Evolutionary conservation across 805 yeast species (phyloP).

Genomic region (Trichomonascus vanleenenianus): DNA sequence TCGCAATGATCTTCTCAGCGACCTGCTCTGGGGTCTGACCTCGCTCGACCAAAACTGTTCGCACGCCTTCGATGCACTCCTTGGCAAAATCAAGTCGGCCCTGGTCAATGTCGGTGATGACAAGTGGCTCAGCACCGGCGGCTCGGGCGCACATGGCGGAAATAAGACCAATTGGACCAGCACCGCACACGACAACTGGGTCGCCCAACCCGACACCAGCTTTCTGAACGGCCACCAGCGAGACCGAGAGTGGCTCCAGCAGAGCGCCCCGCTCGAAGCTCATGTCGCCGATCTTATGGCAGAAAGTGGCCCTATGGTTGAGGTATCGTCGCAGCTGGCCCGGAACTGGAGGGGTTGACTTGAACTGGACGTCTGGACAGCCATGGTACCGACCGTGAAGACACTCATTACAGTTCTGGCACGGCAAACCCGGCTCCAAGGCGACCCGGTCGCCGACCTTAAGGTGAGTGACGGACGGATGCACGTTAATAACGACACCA

Average conservation of each 20-base stretch:
- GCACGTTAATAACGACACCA: constrained; percentile 40
- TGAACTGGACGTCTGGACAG: constrained; percentile 30
- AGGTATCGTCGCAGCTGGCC: constrained; percentile 31
- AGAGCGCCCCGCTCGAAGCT: constrained; percentile 47
- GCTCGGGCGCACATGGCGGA: constrained; percentile 42
- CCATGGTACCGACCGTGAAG: constrained; percentile 31
- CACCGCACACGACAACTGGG: constrained; percentile 44
- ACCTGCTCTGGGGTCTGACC: constrained; percentile 32
- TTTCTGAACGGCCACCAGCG: constrained; percentile 43
- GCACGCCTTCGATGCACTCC: constrained; percentile 38
- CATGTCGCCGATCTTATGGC: constrained; percentile 34
- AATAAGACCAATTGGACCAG: constrained; percentile 54
- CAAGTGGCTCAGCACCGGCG: constrained; percentile 46
- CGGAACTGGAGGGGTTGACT: constrained; percentile 31
- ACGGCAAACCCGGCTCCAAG: constrained; percentile 46
- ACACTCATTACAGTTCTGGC: constrained; percentile 33
- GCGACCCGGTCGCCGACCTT: constrained; percentile 40
- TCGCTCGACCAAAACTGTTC: constrained; percentile 36
- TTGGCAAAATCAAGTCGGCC: constrained; percentile 42
- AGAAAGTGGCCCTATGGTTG: constrained; percentile 31
- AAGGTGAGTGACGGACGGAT: constrained; percentile 38
- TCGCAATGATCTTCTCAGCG: constrained; percentile 22
- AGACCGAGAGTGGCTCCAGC: constrained; percentile 49
- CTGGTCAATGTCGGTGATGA: constrained; percentile 41
- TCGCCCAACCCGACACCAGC: constrained; percentile 43